Percentiles rank a stretch among this genome's conserved stretches.
phyloP scores from a whole-genome alignment of 495 filamentous ascomycete species.

The Aspergillus hancockii region DNA sequence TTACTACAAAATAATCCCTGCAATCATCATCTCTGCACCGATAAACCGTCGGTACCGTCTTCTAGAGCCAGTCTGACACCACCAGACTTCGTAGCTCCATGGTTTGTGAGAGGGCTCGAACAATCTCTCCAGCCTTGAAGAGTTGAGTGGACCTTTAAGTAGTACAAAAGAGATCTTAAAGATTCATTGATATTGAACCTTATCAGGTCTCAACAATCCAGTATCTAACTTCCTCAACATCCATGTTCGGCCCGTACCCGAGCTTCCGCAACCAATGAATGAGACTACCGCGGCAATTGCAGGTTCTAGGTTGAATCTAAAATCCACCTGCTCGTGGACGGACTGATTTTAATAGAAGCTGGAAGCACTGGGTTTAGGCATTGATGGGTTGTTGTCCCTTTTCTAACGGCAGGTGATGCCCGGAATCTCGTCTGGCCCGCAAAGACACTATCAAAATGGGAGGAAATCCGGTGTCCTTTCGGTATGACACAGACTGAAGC shows the following conservation, averaged over 20 bases:
- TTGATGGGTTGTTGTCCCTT: conserved; percentile 58
- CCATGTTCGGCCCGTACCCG: conserved; percentile 51
- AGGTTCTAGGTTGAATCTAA: conserved; percentile 48
- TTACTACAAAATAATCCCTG: neutral
- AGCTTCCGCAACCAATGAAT: too few species aligned
- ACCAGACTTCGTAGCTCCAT: too few species aligned
- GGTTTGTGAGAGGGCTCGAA: too few species aligned
- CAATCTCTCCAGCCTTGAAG: too few species aligned
- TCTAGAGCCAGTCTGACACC: too few species aligned
- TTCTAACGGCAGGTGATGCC: conserved; percentile 69
- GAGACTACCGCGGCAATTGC: conserved; percentile 73
- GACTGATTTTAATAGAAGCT: conserved; percentile 46
- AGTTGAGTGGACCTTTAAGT: too few species aligned
- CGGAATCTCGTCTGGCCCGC: conserved; percentile 56
- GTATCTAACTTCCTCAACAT: too few species aligned
- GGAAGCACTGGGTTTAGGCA: conserved; percentile 67
- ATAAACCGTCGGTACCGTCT: conserved; percentile 57
- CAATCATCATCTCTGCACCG: conserved; percentile 42
- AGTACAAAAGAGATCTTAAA: too few species aligned
- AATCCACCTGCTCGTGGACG: conserved; percentile 29
- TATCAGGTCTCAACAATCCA: too few species aligned
- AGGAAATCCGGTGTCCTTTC: conserved; percentile 30
- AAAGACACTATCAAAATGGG: conserved; percentile 37
- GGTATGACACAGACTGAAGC: conserved; percentile 20
- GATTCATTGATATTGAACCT: too few species aligned